Evolutionary conservation across 2,329 filamentous ascomycete species (phyloP), one percentile per base, ranked within the genome.

Genomic region (Claviceps capensis): DNA sequence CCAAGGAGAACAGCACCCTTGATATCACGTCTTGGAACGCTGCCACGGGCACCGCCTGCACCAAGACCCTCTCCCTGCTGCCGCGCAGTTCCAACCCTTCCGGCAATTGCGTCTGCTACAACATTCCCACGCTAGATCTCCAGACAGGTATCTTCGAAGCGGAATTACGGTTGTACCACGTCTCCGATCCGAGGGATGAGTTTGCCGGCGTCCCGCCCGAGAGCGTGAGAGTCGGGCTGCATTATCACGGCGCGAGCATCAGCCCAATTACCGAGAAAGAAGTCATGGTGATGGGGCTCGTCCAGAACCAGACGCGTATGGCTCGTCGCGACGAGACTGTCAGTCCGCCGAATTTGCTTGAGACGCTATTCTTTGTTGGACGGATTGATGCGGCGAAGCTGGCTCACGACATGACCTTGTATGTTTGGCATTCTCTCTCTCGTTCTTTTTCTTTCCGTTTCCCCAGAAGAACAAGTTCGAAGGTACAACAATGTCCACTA

Each of bases 81-180:
- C 70, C 72, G 14, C 70, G 74, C 54, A 78, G 81, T 43, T 76
- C 78, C 23, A 91, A 90, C 58, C 85, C 85, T 5, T 84, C 85
- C 9, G 88, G 88, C 49, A 78, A 88, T 47, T 84, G 83, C 53
- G 79, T 87, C 47, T 94, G 88, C 75, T 93, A 91, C 71, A 94
- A 93, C 64, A 67, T 94, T 23, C 82, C 83, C 0, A 79, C 78
- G 41, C 75, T 88, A 53, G 77, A 91, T 68, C 79, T 78, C 59
- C 66, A 67, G 4, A 82, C 78, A 0, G 86, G 86, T 34, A 71
- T 81, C 16, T 93, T 93, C 63, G 78, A 86, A 66, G 86, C 86
- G 34, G 87, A 93, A 63, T 67, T 93, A 49, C 76, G 86, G 51
- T 71, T 93, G 54, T 93, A 82, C 69, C 81, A 83, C 65, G 69